These are phyloP conservation scores for Geranium incanum DNA, from an alignment of 441 rosid genomes.

Conservation along the genomic window DNA sequence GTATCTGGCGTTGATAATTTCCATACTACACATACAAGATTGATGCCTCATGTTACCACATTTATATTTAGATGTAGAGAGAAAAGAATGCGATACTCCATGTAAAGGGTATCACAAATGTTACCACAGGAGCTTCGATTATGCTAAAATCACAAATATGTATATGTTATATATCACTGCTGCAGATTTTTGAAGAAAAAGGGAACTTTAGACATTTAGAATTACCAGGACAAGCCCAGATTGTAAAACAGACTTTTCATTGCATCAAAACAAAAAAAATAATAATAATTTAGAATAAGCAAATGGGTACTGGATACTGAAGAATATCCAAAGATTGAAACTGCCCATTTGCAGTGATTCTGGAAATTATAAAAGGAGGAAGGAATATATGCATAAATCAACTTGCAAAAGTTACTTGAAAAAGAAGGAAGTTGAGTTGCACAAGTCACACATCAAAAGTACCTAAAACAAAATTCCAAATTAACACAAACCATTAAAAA, in stretches of 20 bases:
- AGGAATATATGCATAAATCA: not conserved
- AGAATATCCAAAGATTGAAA: not conserved
- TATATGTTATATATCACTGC: not conserved
- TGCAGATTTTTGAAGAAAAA: not conserved
- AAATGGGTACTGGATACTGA: not conserved
- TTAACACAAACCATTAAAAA: not conserved
- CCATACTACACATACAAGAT: slow-evolving; percentile 43
- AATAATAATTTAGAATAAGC: not conserved
- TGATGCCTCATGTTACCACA: not conserved
- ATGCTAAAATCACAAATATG: not conserved
- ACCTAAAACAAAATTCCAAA: not conserved
- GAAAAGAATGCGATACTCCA: not conserved
- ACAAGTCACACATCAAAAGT: not conserved
- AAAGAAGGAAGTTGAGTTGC: not conserved
- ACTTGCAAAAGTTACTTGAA: not conserved
- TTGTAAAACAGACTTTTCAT: not conserved
- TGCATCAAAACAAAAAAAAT: not conserved
- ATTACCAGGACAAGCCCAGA: not conserved
- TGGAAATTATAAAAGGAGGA: not conserved
- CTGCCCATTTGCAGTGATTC: not conserved
- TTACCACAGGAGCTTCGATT: not conserved
- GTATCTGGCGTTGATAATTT: slow-evolving; percentile 50
- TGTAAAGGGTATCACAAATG: no score
- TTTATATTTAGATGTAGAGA: not conserved
- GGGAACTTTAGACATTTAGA: not conserved